Evolutionary conservation across 345 rosid genomes (phyloP).

Genomic region (Erodium maritimum): DNA sequence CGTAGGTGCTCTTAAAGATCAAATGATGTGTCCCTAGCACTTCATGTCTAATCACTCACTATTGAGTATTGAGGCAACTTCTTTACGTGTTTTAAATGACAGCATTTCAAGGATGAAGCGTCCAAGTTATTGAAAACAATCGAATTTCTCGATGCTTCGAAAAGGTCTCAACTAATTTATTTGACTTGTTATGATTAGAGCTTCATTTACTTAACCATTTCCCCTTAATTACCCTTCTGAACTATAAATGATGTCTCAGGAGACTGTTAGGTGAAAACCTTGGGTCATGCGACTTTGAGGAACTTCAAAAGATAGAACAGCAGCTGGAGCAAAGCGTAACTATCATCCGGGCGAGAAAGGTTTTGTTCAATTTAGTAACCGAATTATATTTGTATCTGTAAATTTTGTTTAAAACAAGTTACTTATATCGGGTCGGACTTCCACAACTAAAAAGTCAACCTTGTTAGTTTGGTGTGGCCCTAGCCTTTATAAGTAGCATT

Average conservation of each 20-base stretch:
- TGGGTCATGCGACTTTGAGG: not conserved
- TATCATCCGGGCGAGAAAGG: not conserved
- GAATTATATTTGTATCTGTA: not conserved
- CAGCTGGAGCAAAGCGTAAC: conserved; percentile 2
- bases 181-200: too few species aligned
- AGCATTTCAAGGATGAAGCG: conserved; percentile 1
- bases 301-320: not conserved
- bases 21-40: too few species aligned
- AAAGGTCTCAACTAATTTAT: not conserved
- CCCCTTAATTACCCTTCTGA: too few species aligned
- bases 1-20: too few species aligned
- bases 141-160: not conserved
- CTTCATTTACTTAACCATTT: too few species aligned
- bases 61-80: too few species aligned
- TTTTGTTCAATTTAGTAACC: not conserved
- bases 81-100: not conserved
- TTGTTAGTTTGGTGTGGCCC: too few species aligned
- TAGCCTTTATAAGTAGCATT: too few species aligned
- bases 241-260: not conserved
- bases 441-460: too few species aligned
- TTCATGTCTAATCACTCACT: too few species aligned
- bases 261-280: not conserved
- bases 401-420: too few species aligned
- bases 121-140: not conserved
- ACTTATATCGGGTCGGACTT: too few species aligned